Conservation (phyloP, 2,329 filamentous ascomycete genomes). For the Albifimbria verrucaria region DNA sequence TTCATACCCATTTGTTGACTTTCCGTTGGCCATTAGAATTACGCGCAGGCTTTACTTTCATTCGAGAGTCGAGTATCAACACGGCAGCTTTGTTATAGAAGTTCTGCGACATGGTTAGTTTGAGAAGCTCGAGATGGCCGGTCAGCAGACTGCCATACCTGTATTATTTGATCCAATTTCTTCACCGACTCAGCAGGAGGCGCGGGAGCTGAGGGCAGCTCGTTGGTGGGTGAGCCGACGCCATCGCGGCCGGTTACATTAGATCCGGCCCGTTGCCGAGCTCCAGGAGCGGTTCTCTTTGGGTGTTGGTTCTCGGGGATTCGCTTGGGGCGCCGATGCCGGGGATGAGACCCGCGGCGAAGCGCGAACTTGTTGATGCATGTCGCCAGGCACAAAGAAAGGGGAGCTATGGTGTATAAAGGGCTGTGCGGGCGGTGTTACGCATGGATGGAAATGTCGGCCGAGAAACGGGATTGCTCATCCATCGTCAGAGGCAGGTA, state of each 20-base stretch:
- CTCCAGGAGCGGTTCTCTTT: constrained; percentile 56
- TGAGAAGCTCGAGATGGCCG: background rate
- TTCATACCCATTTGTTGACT: constrained; percentile 82
- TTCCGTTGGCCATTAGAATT: constrained; percentile 46
- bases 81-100: constrained; percentile 87
- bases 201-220: constrained; percentile 38
- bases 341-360: constrained; percentile 71
- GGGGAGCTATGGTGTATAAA: constrained; percentile 3
- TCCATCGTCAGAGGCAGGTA: constrained; percentile 23
- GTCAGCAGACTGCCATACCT: constrained; percentile 50
- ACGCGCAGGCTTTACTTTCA: constrained; percentile 58
- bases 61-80: constrained; percentile 76
- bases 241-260: constrained; percentile 38
- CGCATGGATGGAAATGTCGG: constrained; percentile 25
- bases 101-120: constrained; percentile 57
- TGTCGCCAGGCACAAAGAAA: constrained; percentile 37
- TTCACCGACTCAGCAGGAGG: constrained; percentile 65
- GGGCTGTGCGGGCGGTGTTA: constrained; percentile 15
- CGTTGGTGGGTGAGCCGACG: constrained; percentile 45
- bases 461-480: constrained; percentile 29
- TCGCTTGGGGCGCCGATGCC: constrained; percentile 68
- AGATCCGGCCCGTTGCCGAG: constrained; percentile 40
- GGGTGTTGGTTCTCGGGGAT: constrained; percentile 70
- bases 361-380: constrained; percentile 88
- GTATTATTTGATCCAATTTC: constrained; percentile 91